A percentile compares a stretch with the other conserved stretches of the same genome.
These are phyloP conservation scores for Mytilinidion resinicola DNA, from an alignment of 495 filamentous ascomycete species.

Conservation along the genomic window DNA sequence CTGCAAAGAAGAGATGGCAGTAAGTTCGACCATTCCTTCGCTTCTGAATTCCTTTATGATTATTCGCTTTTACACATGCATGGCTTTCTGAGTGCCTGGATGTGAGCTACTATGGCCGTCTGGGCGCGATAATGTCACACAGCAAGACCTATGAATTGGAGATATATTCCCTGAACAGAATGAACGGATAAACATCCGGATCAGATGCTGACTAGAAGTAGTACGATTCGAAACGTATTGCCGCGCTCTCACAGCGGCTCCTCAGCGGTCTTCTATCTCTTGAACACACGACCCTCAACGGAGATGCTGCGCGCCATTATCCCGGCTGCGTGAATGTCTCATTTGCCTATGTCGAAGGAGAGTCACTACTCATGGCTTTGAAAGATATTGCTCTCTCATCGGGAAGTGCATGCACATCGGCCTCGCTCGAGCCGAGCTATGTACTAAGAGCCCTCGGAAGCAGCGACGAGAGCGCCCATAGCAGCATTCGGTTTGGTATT, in stretches of 20 bases:
- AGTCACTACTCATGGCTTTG: slow-evolving; percentile 94
- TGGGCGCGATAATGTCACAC: slow-evolving; percentile 46
- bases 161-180: background rate
- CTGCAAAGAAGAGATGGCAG: slow-evolving; percentile 77
- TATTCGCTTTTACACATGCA: slow-evolving; percentile 65
- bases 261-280: slow-evolving; percentile 73
- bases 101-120: slow-evolving; percentile 35
- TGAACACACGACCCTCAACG: slow-evolving; percentile 90
- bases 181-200: background rate
- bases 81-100: slow-evolving; percentile 49
- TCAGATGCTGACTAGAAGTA: slow-evolving; percentile 41
- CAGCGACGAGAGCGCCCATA: slow-evolving; percentile 95
- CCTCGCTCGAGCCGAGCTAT: slow-evolving; percentile 92
- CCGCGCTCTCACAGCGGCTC: slow-evolving; percentile 73
- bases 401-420: slow-evolving; percentile 93
- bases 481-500: slow-evolving; percentile 95
- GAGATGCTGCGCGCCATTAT: slow-evolving; percentile 75
- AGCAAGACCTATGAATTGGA: slow-evolving; percentile 49
- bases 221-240: slow-evolving; percentile 87
- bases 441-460: slow-evolving; percentile 88
- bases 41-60: slow-evolving; percentile 41
- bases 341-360: slow-evolving; percentile 96
- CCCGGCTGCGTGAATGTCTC: slow-evolving; percentile 97
- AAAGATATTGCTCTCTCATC: slow-evolving; percentile 98
- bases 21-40: slow-evolving; percentile 45